phyloP scores from a whole-genome alignment of 169 alveolate species.

The Plasmodium fragile region DNA sequence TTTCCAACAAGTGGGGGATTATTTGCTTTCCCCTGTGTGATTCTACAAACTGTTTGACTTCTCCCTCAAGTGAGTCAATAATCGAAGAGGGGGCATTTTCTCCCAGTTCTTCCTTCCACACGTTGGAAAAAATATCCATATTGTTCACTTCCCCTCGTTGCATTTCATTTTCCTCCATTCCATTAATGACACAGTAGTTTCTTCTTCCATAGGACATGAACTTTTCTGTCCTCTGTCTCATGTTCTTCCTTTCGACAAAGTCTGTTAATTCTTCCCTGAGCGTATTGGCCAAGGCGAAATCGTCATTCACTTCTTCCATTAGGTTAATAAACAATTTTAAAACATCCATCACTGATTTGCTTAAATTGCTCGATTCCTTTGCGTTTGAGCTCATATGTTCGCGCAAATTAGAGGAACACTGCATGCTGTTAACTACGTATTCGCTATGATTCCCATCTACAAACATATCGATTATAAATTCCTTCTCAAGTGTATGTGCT shows the following conservation, averaged over 20 bases:
- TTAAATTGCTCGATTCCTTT: not conserved
- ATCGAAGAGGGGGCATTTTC: not conserved
- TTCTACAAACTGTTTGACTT: conserved; percentile 37
- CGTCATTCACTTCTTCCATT: conserved; percentile 32
- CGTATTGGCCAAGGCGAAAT: not conserved
- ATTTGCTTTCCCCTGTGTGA: conserved; percentile 14
- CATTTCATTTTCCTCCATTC: not conserved
- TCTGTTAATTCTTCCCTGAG: conserved; percentile 39
- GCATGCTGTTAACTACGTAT: conserved; percentile 10
- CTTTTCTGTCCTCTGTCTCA: not conserved
- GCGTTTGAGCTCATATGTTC: conserved; percentile 10
- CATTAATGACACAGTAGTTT: not conserved
- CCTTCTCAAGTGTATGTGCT: conserved; percentile 10
- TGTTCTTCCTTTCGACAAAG: conserved; percentile 38
- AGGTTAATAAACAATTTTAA: conserved; percentile 24
- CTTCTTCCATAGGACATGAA: not conserved
- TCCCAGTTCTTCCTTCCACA: not conserved
- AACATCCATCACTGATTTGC: not conserved
- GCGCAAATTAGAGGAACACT: conserved; percentile 7
- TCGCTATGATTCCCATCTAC: conserved; percentile 48
- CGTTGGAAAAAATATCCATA: not conserved
- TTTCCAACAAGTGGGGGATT: conserved; percentile 4
- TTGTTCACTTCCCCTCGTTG: not conserved
- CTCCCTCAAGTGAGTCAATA: conserved; percentile 9
- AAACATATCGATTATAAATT: conserved; percentile 38